These are phyloP conservation scores for Arthroderma sp. DNA, from an alignment of 2,329 filamentous ascomycete genomes.

Conservation along the genomic window DNA sequence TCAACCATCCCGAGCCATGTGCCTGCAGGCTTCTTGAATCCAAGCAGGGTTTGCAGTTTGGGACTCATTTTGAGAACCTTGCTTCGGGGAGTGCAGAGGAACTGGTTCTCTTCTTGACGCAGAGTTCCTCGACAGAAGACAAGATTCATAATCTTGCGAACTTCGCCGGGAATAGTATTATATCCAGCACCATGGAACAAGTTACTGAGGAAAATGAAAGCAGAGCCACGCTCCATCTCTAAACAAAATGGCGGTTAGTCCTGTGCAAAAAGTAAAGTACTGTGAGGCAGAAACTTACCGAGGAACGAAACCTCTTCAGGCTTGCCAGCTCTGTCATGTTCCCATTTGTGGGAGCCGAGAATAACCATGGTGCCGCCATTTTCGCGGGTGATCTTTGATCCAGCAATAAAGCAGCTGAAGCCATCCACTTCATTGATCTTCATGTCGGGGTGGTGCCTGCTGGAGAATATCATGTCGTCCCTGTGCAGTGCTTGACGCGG, in stretches of 20 bases:
- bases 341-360: conserved; percentile 2
- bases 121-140: conserved; percentile 1
- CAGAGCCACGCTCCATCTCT: conserved; percentile 2
- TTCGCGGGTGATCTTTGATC: background rate
- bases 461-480: conserved; percentile 3
- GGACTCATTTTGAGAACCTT: conserved; percentile 3
- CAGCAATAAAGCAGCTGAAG: conserved; percentile 1
- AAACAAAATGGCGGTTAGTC: background rate
- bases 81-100: conserved; percentile 1
- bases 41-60: conserved; percentile 1
- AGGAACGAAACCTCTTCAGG: conserved; percentile 3
- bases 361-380: conserved; percentile 3
- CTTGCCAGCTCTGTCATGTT: conserved; percentile 1
- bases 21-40: conserved; percentile 2
- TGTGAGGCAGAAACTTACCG: background rate
- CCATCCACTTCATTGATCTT: conserved; percentile 3
- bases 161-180: conserved; percentile 1
- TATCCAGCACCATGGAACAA: conserved; percentile 1
- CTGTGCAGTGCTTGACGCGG: background rate
- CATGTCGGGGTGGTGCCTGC: conserved; percentile 1
- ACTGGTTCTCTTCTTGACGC: conserved; percentile 2
- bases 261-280: background rate
- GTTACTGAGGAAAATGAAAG: conserved; percentile 2
- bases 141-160: conserved; percentile 2
- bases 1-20: conserved; percentile 3